Conservation (phyloP, 371 early-diverging fungal genomes). For the Apophysomyces variabilis region DNA sequence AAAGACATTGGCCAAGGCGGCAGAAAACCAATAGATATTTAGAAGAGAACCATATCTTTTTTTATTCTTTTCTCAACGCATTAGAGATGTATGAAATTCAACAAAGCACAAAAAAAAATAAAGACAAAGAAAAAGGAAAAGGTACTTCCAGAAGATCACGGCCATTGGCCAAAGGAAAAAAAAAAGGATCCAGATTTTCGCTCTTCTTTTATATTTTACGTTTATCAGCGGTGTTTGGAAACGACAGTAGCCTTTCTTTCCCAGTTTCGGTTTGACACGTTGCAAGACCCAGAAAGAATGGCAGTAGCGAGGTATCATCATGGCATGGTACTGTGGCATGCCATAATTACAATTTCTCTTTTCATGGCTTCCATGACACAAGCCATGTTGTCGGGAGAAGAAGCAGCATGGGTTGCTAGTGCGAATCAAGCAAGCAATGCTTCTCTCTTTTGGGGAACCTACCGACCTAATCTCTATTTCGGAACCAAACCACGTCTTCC, state of each 20-base stretch:
- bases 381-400: conserved; percentile 5
- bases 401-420: conserved; percentile 11
- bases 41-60: background rate
- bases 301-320: background rate
- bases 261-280: background rate
- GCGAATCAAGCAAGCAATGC: conserved; percentile 35
- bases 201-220: background rate
- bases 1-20: conserved; percentile 42
- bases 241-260: background rate
- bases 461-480: conserved; percentile 95
- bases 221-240: background rate
- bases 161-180: too few relatives aligned
- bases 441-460: conserved; percentile 87
- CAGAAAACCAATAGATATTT: conserved; percentile 1
- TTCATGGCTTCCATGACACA: background rate
- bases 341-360: background rate
- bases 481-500: conserved; percentile 86
- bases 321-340: background rate
- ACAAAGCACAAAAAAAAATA: too few relatives aligned
- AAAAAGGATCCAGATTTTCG: too few relatives aligned
- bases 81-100: background rate
- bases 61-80: background rate
- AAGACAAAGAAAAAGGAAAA: too few relatives aligned
- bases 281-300: background rate
- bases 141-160: too few relatives aligned